phyloP scores from a whole-genome alignment of 1,139 yeast genomes.

The Scheffersomyces illinoinensis region DNA sequence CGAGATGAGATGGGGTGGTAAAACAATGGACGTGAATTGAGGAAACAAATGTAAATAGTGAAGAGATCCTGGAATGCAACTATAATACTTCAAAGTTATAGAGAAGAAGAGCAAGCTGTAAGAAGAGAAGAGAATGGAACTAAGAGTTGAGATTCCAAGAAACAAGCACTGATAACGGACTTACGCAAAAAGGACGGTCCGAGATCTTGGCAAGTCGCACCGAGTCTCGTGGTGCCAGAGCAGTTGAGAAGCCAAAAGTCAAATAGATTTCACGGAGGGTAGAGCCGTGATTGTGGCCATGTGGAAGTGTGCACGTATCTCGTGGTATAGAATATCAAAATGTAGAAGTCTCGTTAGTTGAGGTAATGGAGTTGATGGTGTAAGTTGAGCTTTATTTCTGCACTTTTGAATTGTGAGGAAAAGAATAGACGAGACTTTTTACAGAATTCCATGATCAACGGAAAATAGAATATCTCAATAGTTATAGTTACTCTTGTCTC shows the following conservation, averaged over 20 bases:
- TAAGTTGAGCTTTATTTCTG: too few relatives aligned
- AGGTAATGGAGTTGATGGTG: too few relatives aligned
- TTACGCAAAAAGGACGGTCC: background rate
- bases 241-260: background rate
- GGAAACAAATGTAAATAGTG: background rate
- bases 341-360: too few relatives aligned
- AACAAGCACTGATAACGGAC: background rate
- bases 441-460: background rate
- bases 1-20: background rate
- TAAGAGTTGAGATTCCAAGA: background rate
- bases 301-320: background rate
- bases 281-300: background rate
- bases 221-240: background rate
- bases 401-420: background rate
- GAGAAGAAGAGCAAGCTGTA: background rate
- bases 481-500: background rate
- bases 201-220: background rate
- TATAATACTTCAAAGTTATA: background rate
- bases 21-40: background rate
- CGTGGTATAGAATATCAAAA: background rate
- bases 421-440: background rate
- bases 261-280: background rate
- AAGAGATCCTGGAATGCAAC: background rate
- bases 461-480: background rate
- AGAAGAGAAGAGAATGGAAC: background rate